Conservation (phyloP, 176 grass and related monocot species). For the Rhipidocladum racemiflorum region DNA sequence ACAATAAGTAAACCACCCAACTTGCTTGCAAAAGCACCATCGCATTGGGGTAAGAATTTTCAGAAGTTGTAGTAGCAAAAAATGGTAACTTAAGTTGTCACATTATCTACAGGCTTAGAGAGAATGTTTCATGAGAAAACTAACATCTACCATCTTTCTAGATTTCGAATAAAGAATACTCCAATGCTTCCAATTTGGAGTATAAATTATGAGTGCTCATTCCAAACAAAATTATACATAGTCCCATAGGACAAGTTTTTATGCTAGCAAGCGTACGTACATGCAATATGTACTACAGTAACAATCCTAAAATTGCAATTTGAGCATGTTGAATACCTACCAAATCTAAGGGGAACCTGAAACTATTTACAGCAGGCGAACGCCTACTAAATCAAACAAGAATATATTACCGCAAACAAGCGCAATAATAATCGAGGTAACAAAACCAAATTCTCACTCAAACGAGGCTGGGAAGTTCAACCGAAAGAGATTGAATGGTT, state of each 20-base stretch:
- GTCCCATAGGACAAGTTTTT: not conserved
- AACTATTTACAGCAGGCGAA: not conserved
- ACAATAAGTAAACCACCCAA: not conserved
- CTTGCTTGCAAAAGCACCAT: not conserved
- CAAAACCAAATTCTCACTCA: not conserved
- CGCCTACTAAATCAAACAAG: not conserved
- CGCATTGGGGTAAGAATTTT: not conserved
- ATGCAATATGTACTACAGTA: not conserved
- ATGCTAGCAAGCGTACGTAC: not conserved
- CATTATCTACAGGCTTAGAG: not conserved
- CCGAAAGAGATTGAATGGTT: not conserved
- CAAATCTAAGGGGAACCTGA: not conserved
- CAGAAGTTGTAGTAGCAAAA: not conserved
- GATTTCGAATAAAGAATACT: not conserved
- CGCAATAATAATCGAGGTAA: not conserved
- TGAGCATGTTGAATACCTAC: not conserved
- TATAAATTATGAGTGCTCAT: not conserved
- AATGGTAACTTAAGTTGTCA: not conserved
- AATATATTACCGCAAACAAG: not conserved
- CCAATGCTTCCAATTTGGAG: not conserved
- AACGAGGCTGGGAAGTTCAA: not conserved
- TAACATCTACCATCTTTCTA: not conserved
- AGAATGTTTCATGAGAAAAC: not conserved
- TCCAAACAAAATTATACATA: not conserved
- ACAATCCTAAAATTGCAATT: not conserved